A percentile compares a stretch with the other conserved stretches of the same genome.
Conservation (phyloP, 2,329 filamentous ascomycete genomes). For the Colletotrichum spaethianum region DNA sequence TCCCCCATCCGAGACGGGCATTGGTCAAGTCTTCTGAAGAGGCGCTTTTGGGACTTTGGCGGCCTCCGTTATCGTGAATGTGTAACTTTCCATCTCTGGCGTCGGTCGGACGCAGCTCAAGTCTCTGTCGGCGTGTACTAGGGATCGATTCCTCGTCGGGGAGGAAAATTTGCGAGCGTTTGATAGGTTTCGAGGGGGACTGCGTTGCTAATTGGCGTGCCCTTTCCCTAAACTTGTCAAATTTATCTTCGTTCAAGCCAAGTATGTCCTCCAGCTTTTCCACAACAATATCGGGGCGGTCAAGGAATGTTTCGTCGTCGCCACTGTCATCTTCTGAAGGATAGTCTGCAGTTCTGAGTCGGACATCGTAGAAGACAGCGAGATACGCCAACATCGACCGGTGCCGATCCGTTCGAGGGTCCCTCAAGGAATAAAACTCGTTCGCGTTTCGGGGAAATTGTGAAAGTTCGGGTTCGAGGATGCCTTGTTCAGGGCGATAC, state of each 20-base stretch:
- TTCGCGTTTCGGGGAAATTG: constrained; percentile 10
- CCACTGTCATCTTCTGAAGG: constrained; percentile 1
- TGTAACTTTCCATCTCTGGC: background rate
- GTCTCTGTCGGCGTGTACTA: background rate
- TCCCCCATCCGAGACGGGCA: background rate
- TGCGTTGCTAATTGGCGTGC: constrained; percentile 4
- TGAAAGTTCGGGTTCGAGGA: background rate
- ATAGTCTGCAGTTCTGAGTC: background rate
- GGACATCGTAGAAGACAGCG: constrained; percentile 3
- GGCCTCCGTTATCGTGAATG: background rate
- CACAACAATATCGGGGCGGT: background rate
- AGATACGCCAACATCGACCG: constrained; percentile 9
- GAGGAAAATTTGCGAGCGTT: background rate
- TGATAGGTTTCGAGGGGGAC: background rate
- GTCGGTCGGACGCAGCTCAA: background rate
- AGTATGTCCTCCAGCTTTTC: constrained; percentile 20
- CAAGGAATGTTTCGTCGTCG: background rate
- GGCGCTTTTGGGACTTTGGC: background rate
- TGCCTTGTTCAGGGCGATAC: constrained; percentile 12
- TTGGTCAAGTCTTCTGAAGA: constrained; percentile 17
- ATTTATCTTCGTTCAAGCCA: constrained; percentile 16
- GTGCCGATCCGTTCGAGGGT: background rate
- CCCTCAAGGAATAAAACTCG: constrained; percentile 16
- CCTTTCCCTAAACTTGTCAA: constrained; percentile 13
- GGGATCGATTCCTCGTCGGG: background rate